Conservation (phyloP, 2,329 filamentous ascomycete genomes). For the Onygenales sp. region DNA sequence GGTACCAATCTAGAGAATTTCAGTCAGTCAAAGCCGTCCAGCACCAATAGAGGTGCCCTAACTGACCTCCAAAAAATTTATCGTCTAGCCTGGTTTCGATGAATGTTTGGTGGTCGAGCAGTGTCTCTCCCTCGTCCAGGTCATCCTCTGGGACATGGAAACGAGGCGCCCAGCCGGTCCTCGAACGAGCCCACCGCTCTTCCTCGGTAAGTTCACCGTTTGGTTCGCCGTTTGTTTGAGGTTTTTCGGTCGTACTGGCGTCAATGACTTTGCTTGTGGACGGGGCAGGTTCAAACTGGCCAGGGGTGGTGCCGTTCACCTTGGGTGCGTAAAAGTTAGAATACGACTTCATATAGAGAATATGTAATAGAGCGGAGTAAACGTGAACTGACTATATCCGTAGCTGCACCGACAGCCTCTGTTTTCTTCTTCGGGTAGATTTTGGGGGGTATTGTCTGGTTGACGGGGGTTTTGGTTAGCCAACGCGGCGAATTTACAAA, state of each 20-base stretch:
- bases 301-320: slow-evolving; percentile 57
- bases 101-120: slow-evolving; percentile 82
- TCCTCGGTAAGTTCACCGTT: slow-evolving; percentile 47
- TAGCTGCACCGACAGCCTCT: slow-evolving; percentile 48
- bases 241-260: slow-evolving; percentile 41
- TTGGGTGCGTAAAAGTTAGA: slow-evolving; percentile 15
- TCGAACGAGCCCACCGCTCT: slow-evolving; percentile 45
- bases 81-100: slow-evolving; percentile 77
- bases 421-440: slow-evolving; percentile 46
- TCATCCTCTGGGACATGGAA: slow-evolving; percentile 54
- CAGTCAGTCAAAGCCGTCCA: background rate
- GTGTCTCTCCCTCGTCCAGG: slow-evolving; percentile 50
- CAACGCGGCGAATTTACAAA: background rate
- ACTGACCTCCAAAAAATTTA: slow-evolving; percentile 75
- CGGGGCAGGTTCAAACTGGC: slow-evolving; percentile 64
- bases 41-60: background rate
- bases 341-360: background rate
- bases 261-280: slow-evolving; percentile 58
- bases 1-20: slow-evolving; percentile 72
- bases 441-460: slow-evolving; percentile 22
- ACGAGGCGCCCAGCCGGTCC: slow-evolving; percentile 80
- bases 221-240: slow-evolving; percentile 32
- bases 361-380: background rate
- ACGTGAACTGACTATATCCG: slow-evolving; percentile 52
- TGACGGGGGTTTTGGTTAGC: background rate